Evolutionary conservation across 1,284 basidiomycete species (phyloP), one percentile per base, ranked within the genome.

Genomic region (Stereum hirsutum): DNA sequence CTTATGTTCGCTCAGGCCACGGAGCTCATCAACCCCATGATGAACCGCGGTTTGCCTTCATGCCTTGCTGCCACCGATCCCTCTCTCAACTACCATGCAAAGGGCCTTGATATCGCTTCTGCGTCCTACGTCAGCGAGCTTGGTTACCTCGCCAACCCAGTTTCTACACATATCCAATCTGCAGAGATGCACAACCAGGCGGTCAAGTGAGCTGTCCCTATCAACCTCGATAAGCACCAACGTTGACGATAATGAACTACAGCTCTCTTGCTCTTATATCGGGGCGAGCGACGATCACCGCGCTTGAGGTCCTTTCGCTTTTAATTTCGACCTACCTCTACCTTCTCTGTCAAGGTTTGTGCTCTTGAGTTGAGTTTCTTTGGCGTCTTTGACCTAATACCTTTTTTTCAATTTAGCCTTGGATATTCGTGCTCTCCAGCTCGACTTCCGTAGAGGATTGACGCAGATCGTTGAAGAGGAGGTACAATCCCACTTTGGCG

Each of bases 151-250:
- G 89, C 89, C 3, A 82, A 77, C 57, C 89, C 90, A 0, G 89
- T 93, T 1, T 84, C 83, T 8, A 89, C 89, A 3, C 87, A 89
- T 56, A 78, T 89, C 24, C 86, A 91, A 54, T 83, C 81, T 3
- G 87, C 87, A 0, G 88, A 90, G 62, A 87, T 89, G 81, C 85
- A 89, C 54, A 92, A 91, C 55, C 89, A 90, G 59, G 81, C 86
- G 33, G 72, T 90, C 55, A 90, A 89, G 82, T 86, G 50, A 51
- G 81, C 45, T n/a, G 38, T 34, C 36, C 23, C 8, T 14, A 20
- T 28, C 20, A 45, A 20, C 39, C 5, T 14, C 4, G 14, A 11
- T 14, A 14, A 11, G 12, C n/a, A n/a, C n/a, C 14, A 11, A 30
- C n/a, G 19, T 32, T 17, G 11, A 26, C 45, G 23, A 46, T 44